A percentile compares a stretch with the other conserved stretches of the same genome.
Evolutionary conservation across 139 green algal genomes (phyloP).

Genomic region (Chlamydomonas sp.): DNA sequence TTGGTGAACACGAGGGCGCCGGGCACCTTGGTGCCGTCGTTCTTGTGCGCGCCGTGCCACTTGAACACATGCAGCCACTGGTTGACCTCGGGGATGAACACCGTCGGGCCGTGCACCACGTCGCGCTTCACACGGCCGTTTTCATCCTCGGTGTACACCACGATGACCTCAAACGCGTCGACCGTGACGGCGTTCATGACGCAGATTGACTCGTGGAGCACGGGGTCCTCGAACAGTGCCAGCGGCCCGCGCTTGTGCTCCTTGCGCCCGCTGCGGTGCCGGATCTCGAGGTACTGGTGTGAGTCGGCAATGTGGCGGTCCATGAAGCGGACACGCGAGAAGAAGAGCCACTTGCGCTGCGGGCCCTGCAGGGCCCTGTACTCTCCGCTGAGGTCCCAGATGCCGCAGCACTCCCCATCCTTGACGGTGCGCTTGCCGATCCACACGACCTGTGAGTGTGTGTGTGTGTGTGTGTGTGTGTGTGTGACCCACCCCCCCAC

Average conservation of each 20-base stretch:
- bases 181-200: conserved; percentile 20
- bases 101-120: conserved; percentile 15
- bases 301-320: conserved; percentile 14
- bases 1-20: conserved; percentile 23
- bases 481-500: too few species aligned
- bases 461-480: too few species aligned
- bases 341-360: conserved; percentile 10
- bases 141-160: conserved; percentile 15
- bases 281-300: conserved; percentile 12
- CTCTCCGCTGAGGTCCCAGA: conserved; percentile 4
- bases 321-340: neutral
- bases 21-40: conserved; percentile 8
- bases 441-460: too few species aligned
- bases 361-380: conserved; percentile 4
- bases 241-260: conserved; percentile 12
- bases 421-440: conserved; percentile 16
- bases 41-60: conserved; percentile 2
- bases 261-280: neutral
- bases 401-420: conserved; percentile 13
- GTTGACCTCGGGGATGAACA: conserved; percentile 12
- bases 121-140: conserved; percentile 12
- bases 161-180: conserved; percentile 18
- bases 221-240: conserved; percentile 14
- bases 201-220: conserved; percentile 5
- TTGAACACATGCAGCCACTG: conserved; percentile 20